Percentiles rank a stretch among this genome's conserved stretches.
Conservation (phyloP, 1,139 yeast genomes). For the Scheffersomyces cryptocercus region DNA sequence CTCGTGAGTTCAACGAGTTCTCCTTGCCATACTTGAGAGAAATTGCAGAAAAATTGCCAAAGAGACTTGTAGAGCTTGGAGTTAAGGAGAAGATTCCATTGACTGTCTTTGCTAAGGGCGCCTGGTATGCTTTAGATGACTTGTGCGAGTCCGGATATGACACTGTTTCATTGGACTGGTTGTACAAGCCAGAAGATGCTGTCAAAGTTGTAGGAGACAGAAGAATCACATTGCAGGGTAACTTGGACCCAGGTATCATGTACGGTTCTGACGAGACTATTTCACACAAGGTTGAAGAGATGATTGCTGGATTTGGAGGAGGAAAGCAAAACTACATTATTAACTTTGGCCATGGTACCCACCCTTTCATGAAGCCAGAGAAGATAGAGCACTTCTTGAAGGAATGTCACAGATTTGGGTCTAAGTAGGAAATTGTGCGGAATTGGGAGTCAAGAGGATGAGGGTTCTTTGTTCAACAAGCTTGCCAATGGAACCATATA, state of each 20-base stretch:
- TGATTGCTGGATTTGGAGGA: slow-evolving; percentile 90
- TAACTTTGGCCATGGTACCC: slow-evolving; percentile 97
- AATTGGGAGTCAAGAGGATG: too few relatives aligned
- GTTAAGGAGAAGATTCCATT: slow-evolving; percentile 74
- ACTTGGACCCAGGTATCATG: slow-evolving; percentile 91
- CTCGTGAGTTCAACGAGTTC: slow-evolving; percentile 82
- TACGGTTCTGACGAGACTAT: slow-evolving; percentile 87
- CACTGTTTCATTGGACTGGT: slow-evolving; percentile 90
- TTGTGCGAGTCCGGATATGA: slow-evolving; percentile 85
- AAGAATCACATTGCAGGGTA: slow-evolving; percentile 86
- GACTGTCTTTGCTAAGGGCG: slow-evolving; percentile 92
- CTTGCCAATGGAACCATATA: too few relatives aligned
- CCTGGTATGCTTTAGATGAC: slow-evolving; percentile 94
- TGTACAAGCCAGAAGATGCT: slow-evolving; percentile 83
- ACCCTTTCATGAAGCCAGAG: slow-evolving; percentile 94
- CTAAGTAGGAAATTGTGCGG: slow-evolving; percentile 16
- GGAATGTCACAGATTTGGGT: slow-evolving; percentile 84
- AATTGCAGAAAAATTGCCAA: slow-evolving; percentile 69
- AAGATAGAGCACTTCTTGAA: slow-evolving; percentile 78
- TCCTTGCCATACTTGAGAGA: slow-evolving; percentile 85
- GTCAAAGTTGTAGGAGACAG: slow-evolving; percentile 75
- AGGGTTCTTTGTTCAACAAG: too few relatives aligned
- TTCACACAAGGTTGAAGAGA: slow-evolving; percentile 74
- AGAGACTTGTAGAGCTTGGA: slow-evolving; percentile 70
- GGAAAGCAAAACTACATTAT: slow-evolving; percentile 89